Base-by-base conservation (phyloP, 2,329 filamentous ascomycete genomes). In the Penicillium sp. region DNA sequence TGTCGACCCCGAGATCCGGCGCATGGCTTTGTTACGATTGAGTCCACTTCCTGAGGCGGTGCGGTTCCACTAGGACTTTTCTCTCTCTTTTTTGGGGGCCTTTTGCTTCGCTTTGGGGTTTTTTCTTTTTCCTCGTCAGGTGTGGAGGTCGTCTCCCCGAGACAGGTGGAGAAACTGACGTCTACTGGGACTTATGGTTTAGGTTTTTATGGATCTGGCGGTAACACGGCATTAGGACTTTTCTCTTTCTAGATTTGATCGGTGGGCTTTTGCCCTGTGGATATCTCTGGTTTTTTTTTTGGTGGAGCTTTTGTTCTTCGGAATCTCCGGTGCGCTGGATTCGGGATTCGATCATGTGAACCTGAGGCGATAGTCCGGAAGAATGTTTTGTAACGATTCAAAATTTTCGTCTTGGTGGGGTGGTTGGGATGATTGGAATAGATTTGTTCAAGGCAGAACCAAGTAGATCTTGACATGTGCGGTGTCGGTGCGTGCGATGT, bases 41-140 rank as follows among this genome's bases (percentile, higher is more conserved):
- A 18, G 39, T 42, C 39, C 39, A 42, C 39, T 42, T 42, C 9
- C 36, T 26, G 36, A 40, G 36, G 36, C 36, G 36, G 36, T 40
- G 24, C 39, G 26, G 39, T 26, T 41, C 37, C 36, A 21, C 36
- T 4, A 18, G 7, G n/a, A 27, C 2, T 23, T 27, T 40, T 40
- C 15, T n/a, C 10, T 40, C 23, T 40, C n/a, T 2, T 37, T 12
- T 37, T 27, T 40, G 21, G 6, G 7, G 26, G 6, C 26, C 10
- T 10, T 27, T 27, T 7, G 26, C 26, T 7, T 6, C 26, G 26
- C n/a, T n/a, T n/a, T n/a, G n/a, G n/a, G n/a, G n/a, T n/a, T 13
- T 26, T 40, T 40, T 40, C 26, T 40, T 40, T 9, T 12, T 7
- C 17, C 13, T 24, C 36, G 10, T 21, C n/a, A n/a, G n/a, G n/a